These are phyloP conservation scores for Mortierella sp. DNA, from an alignment of 371 early-diverging fungal species.

Conservation along the genomic window DNA sequence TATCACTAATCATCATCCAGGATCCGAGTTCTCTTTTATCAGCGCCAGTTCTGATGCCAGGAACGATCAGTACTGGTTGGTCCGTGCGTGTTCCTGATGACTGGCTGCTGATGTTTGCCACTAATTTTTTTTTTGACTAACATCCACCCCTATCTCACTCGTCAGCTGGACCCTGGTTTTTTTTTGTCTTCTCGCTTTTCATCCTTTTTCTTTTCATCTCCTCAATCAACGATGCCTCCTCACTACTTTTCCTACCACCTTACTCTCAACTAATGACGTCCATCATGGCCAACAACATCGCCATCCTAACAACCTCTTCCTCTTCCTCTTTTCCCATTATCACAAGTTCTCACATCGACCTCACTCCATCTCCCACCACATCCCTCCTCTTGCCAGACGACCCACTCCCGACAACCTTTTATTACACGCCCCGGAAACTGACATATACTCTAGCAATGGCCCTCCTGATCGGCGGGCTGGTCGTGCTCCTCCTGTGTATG, in stretches of 20 bases:
- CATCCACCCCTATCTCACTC: too few species aligned
- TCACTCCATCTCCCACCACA: neutral
- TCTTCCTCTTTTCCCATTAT: neutral
- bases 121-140: neutral
- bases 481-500: neutral
- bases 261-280: neutral
- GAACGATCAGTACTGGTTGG: neutral
- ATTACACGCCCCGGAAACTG: neutral
- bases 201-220: neutral
- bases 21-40: neutral
- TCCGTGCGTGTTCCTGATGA: neutral
- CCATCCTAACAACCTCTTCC: neutral
- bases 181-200: neutral
- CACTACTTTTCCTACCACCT: neutral
- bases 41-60: neutral
- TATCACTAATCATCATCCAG: neutral
- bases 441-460: neutral
- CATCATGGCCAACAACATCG: neutral
- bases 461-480: neutral
- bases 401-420: neutral
- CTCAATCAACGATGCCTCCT: neutral
- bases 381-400: neutral
- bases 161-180: too few species aligned
- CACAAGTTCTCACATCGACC: too few species aligned
- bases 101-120: neutral